These are phyloP conservation scores for Pecoramyces ruminantium DNA, from an alignment of 192 early-diverging fungal genomes.

Conservation along the genomic window DNA sequence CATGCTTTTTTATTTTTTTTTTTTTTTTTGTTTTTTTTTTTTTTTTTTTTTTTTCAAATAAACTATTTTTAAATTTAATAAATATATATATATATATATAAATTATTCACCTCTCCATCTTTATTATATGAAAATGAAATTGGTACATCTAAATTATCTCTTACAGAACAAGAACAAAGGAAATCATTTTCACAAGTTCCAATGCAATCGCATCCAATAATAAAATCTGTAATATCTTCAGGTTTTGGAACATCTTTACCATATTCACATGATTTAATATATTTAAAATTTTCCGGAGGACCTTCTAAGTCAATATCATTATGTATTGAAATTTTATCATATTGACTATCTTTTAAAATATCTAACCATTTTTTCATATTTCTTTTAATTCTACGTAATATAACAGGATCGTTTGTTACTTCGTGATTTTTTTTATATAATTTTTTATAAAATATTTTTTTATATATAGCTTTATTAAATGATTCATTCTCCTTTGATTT, in stretches of 20 bases:
- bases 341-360: neutral
- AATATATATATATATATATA: too few species aligned
- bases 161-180: neutral
- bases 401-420: neutral
- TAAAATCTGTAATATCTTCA: neutral
- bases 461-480: neutral
- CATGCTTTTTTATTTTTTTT: too few species aligned
- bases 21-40: too few species aligned
- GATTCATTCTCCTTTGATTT: too few species aligned
- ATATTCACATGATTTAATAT: neutral
- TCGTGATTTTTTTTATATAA: neutral
- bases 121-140: neutral
- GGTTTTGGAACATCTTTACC: neutral
- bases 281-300: neutral
- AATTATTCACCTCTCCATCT: neutral
- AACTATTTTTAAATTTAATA: too few species aligned
- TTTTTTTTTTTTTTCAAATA: too few species aligned
- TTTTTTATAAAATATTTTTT: neutral
- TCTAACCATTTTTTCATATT: neutral
- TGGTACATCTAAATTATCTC: neutral
- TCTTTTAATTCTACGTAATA: neutral
- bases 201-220: neutral
- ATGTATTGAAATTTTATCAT: neutral
- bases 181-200: neutral
- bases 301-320: neutral